phyloP scores from a whole-genome alignment of 495 filamentous ascomycete species.

The Aspergillus taichungensis region DNA sequence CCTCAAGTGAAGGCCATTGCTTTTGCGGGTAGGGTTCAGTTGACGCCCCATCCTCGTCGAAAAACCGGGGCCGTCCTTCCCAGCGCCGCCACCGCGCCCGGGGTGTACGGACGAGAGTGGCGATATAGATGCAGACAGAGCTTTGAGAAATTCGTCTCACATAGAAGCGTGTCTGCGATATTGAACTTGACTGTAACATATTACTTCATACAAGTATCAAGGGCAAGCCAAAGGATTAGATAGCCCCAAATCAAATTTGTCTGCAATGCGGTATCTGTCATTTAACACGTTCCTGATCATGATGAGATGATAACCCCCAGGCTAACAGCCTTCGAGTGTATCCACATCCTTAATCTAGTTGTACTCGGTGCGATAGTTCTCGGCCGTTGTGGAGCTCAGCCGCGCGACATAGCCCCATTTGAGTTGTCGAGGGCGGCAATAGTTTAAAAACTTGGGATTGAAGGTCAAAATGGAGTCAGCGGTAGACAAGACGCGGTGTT shows the following conservation, averaged over 20 bases:
- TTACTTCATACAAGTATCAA: conserved; percentile 21
- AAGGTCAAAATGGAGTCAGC: not conserved
- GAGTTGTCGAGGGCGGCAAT: conserved; percentile 3
- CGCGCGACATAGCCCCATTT: conserved; percentile 1
- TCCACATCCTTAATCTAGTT: conserved; percentile 28
- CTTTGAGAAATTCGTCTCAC: conserved; percentile 16
- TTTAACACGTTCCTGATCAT: conserved; percentile 31
- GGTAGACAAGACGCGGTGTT: not conserved
- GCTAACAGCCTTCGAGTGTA: conserved; percentile 23
- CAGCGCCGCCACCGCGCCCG: conserved; percentile 21
- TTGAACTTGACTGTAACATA: conserved; percentile 29
- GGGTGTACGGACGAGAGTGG: conserved; percentile 6
- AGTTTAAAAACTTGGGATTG: conserved; percentile 1
- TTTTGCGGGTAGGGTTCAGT: conserved; percentile 9
- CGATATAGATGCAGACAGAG: conserved; percentile 9
- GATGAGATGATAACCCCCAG: conserved; percentile 38
- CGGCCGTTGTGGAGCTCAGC: not conserved
- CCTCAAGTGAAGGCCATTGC: conserved; percentile 17
- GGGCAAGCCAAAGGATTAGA: conserved; percentile 48
- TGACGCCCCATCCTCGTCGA: conserved; percentile 15
- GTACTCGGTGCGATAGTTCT: conserved; percentile 13
- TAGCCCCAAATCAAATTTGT: conserved; percentile 48
- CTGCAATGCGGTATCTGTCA: conserved; percentile 35
- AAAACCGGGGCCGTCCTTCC: conserved; percentile 17
- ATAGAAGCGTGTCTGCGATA: conserved; percentile 11